Evolutionary conservation across 164 flowering plant genomes (phyloP), one percentile per base, ranked within the genome.

Genomic region (Liquidambar formosana): DNA sequence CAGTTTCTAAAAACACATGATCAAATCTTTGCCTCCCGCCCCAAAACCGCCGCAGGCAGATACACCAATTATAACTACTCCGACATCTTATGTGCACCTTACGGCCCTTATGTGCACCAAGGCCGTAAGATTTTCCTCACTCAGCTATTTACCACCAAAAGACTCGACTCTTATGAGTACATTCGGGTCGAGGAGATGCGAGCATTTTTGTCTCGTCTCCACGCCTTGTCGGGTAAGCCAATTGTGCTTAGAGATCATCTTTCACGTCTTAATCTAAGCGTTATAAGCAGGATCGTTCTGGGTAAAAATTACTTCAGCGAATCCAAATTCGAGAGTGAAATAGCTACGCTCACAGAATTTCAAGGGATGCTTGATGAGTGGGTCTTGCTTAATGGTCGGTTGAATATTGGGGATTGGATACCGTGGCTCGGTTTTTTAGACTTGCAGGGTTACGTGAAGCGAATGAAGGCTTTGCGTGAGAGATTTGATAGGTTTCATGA

Each of bases 341-440:
- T 64, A 18, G 72, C 65, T 27, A 33, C 71, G 10, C 53, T 69
- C 14, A 58, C 71, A 28, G 81, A 75, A 60, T 78, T 81, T 62
- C 80, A 80, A 77, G 56, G 66, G 65, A 81, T 83, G 82, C 49
- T 85, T 60, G 86, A 85, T 41, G 86, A 85, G 77, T 61, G 71
- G 57, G 73, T 83, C 66, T 33, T 80, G 64, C 64, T 85, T 0
- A 83, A 76, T 41, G 89, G 85, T 19, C 84, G 81, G 11, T 19
- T 79, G 19, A 80, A 80, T 21, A 78, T 83, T 6, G 87, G 87
- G 10, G 89, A 86, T 57, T 74, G 49, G 57, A 84, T 86, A 15
- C 85, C 87, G 0, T 82, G 78, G 77, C 11, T 82, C 0, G 74
- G 63, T 49, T 83, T 80, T 51, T 41, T 83, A 64, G 87, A 83